phyloP scores from a whole-genome alignment of 495 filamentous ascomycete species.

The Lophiostoma macrostomum region DNA sequence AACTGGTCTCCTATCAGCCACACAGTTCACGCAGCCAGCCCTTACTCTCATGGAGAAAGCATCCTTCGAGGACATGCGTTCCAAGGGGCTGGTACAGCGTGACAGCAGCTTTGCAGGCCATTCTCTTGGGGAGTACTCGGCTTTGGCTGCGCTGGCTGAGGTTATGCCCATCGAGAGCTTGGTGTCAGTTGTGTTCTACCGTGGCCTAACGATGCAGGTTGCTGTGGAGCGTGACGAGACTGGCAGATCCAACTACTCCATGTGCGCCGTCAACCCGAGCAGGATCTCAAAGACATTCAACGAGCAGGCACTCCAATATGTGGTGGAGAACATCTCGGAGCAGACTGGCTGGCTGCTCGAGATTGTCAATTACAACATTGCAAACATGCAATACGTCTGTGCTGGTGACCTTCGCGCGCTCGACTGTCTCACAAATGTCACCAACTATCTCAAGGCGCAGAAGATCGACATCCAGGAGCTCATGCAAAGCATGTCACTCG shows the following conservation, averaged over 20 bases:
- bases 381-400: slow-evolving; percentile 97
- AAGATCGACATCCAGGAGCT: slow-evolving; percentile 94
- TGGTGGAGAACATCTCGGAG: slow-evolving; percentile 88
- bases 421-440: slow-evolving; percentile 85
- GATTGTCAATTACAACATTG: slow-evolving; percentile 98
- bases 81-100: slow-evolving; percentile 91
- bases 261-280: slow-evolving; percentile 98
- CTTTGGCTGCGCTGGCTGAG: slow-evolving; percentile 91
- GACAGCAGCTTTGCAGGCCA: slow-evolving; percentile 97
- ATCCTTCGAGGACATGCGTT: slow-evolving; percentile 97
- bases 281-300: slow-evolving; percentile 97
- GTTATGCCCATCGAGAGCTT: slow-evolving; percentile 99
- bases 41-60: slow-evolving; percentile 99
- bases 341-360: slow-evolving; percentile 92
- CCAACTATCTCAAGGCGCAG: slow-evolving; percentile 91
- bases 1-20: slow-evolving; percentile 91
- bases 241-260: slow-evolving; percentile 94
- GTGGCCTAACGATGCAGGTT: slow-evolving; percentile 98
- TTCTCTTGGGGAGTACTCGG: slow-evolving; percentile 97
- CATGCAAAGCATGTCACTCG: slow-evolving; percentile 77
- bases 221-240: slow-evolving; percentile 92
- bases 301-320: slow-evolving; percentile 91
- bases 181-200: slow-evolving; percentile 98
- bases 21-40: slow-evolving; percentile 97
- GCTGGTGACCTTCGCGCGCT: slow-evolving; percentile 95